phyloP scores from a whole-genome alignment of 179 eudicot genomes.

The Spergularia azorica region DNA sequence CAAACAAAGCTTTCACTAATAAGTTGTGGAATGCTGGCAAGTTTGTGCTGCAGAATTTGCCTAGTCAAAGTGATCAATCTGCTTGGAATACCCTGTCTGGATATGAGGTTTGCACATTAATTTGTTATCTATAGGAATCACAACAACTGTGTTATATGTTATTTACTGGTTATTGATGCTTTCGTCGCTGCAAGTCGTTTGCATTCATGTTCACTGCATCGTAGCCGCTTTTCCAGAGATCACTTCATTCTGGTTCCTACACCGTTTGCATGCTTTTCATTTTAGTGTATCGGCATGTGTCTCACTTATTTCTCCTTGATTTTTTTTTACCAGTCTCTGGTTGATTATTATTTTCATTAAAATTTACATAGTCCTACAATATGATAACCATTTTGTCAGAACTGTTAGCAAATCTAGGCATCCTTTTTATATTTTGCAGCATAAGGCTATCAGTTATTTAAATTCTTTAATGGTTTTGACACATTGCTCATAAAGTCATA shows the following conservation, averaged over 20 bases:
- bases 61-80: slow-evolving; percentile 59
- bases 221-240: not conserved
- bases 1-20: slow-evolving; percentile 97
- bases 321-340: not conserved
- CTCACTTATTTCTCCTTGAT: not conserved
- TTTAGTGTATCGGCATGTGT: not conserved
- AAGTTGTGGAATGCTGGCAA: slow-evolving; percentile 99
- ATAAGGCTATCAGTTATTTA: no score
- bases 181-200: not conserved
- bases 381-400: no score
- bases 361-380: no score
- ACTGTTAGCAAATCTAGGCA: no score
- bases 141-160: not conserved
- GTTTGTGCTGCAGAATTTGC: slow-evolving; percentile 90
- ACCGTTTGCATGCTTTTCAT: not conserved
- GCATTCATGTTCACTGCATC: not conserved
- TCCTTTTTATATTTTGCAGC: no score
- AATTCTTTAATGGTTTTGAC: no score
- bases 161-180: not conserved
- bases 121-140: not conserved
- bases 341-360: no score
- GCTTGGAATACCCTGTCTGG: slow-evolving; percentile 67
- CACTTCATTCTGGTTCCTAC: not conserved
- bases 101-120: slow-evolving; percentile 54
- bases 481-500: no score